These are phyloP conservation scores for Fragaria vesca DNA, from an alignment of 306 rosid species.

Conservation along the genomic window DNA sequence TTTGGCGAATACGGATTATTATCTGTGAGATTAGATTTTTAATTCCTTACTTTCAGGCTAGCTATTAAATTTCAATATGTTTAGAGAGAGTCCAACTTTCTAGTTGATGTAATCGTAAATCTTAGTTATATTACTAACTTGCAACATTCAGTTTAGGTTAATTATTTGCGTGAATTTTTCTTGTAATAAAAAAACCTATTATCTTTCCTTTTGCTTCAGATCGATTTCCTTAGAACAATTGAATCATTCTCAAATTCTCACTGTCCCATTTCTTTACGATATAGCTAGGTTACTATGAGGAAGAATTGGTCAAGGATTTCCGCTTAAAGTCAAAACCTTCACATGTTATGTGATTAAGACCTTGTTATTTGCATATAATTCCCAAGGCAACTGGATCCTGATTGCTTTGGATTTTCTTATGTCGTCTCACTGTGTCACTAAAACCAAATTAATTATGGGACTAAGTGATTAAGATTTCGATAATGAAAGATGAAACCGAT, in stretches of 20 bases:
- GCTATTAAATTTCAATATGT: no score
- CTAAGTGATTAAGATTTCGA: background rate
- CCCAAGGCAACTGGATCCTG: constrained; percentile 14
- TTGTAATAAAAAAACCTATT: no score
- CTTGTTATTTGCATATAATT: constrained; percentile 6
- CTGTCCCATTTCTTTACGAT: background rate
- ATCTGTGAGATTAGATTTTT: no score
- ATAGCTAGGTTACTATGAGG: background rate
- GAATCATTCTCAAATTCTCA: background rate
- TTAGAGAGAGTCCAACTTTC: no score
- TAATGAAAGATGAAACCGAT: background rate
- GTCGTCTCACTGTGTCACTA: constrained; percentile 4
- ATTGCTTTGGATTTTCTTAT: constrained; percentile 3
- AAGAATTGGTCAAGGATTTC: constrained; percentile 2
- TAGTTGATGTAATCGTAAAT: no score
- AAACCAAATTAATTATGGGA: background rate
- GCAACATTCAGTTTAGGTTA: no score
- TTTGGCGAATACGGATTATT: no score
- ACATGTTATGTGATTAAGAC: constrained; percentile 23
- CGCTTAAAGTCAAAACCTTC: constrained; percentile 17
- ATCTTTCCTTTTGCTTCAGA: background rate
- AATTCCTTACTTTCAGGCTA: no score
- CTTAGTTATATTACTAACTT: no score
- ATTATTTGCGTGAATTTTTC: no score
- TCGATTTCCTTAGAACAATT: background rate